Percentiles rank a stretch among this genome's conserved stretches.
phyloP scores from a whole-genome alignment of 805 yeast genomes.

The Metschnikowia koreensis region DNA sequence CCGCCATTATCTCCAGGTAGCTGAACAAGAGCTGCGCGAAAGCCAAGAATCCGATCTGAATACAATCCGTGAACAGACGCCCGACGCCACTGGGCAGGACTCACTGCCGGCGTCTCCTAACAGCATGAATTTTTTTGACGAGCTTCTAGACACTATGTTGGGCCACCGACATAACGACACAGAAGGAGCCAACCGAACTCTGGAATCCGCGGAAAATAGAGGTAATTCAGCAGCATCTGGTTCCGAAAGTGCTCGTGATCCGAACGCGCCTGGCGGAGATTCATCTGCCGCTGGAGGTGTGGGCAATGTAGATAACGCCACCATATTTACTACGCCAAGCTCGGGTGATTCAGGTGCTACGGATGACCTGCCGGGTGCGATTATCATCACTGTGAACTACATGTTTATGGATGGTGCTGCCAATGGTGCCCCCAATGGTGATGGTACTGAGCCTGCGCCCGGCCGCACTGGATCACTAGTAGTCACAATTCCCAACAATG shows the following conservation, averaged over 20 bases:
- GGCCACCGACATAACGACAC: constrained; percentile 1
- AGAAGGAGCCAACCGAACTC: not conserved
- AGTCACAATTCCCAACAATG: constrained; percentile 65
- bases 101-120: not conserved
- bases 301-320: constrained; percentile 7
- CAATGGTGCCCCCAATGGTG: too few relatives aligned
- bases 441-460: constrained; percentile 35
- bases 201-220: not conserved
- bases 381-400: constrained; percentile 44
- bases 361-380: constrained; percentile 29
- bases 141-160: constrained; percentile 14
- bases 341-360: constrained; percentile 2
- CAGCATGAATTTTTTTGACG: constrained; percentile 13
- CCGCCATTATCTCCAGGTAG: not conserved
- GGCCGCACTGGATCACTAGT: constrained; percentile 56
- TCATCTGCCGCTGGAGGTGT: not conserved
- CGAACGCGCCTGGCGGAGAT: not conserved
- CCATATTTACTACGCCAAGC: constrained; percentile 2
- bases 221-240: not conserved
- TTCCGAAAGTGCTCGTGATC: not conserved
- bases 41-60: constrained; percentile 3
- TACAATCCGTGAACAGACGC: constrained; percentile 1
- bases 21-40: not conserved
- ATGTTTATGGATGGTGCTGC: constrained; percentile 44
- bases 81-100: not conserved